Base-by-base conservation (phyloP, 2,329 filamentous ascomycete genomes). In the Pseudocercospora musae region DNA sequence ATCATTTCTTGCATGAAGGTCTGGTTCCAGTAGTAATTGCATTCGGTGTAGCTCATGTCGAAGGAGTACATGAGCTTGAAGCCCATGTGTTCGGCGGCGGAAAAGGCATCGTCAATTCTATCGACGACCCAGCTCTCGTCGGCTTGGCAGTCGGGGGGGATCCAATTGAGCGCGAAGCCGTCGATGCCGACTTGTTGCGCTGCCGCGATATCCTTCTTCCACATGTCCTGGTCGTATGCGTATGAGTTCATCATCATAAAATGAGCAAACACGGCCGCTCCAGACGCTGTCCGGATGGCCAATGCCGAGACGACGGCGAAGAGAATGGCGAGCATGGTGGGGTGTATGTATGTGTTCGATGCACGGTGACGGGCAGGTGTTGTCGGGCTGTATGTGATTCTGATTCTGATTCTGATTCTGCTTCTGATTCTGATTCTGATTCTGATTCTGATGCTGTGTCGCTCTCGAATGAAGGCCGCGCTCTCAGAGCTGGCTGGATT, bases 51-150 rank as follows among this genome's bases (percentile, higher is more conserved):
- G 68, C 70, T 75, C 75, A 77, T 77, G 67, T 77, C 75, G 67
- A 77, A 77, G 20, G 75, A 76, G 63, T 73, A 70, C 64, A 75
- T 71, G 64, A 77, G 69, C 65, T 72, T 72, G 70, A 77, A 77
- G 62, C 71, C 70, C 57, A 71, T 64, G 33, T 67, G 49, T 62
- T 72, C 71, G 44, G 74, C 75, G 57, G 71, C 75, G 50, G 65
- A 68, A 64, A 69, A 77, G 33, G 75, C 75, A 62, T 76, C 74
- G 53, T 73, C 72, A 56, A 77, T 75, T 59, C 71, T 71, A 67
- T 72, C 71, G 29, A 71, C 62, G 62, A 70, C 69, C 75, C 75
- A 77, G 58, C 58, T 64, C 52, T 71, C 67, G 57, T 70, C 64
- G 52, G 62, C 63, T 33, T 68, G 56, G 64, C 75, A 77, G 67